Percentiles rank a stretch among this genome's conserved stretches.
phyloP scores from a whole-genome alignment of 106 monocot genomes.

The Apostasia ramifera region DNA sequence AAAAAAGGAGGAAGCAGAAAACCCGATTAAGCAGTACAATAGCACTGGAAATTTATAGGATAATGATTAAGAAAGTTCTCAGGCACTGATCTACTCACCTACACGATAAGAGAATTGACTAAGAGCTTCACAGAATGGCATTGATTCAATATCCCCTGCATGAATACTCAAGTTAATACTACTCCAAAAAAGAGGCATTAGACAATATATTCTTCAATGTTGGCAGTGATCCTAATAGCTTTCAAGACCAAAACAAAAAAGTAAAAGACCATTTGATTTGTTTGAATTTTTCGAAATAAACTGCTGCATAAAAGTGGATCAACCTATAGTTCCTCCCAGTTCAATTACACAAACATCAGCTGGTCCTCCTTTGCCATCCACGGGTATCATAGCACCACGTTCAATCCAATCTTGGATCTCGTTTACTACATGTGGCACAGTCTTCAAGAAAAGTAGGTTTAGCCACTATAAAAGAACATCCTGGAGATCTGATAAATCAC shows the following conservation, averaged over 20 bases:
- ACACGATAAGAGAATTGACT: conserved; percentile 45
- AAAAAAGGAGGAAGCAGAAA: not conserved
- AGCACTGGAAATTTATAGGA: not conserved
- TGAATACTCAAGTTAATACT: not conserved
- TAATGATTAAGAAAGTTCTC: not conserved
- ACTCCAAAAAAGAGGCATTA: not conserved
- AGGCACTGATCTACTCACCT: conserved; percentile 15
- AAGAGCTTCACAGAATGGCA: conserved; percentile 86
- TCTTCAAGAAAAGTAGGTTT: conserved; percentile 17
- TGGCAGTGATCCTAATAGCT: not conserved
- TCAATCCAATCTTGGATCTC: conserved; percentile 75
- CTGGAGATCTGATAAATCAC: not conserved
- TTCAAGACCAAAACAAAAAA: not conserved
- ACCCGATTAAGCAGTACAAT: not conserved
- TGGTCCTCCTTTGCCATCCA: conserved; percentile 58
- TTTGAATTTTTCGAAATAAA: not conserved
- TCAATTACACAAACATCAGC: conserved; percentile 69
- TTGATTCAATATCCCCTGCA: conserved; percentile 88
- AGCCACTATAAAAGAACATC: not conserved
- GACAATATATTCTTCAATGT: not conserved
- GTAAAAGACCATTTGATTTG: not conserved
- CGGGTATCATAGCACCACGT: conserved; percentile 44
- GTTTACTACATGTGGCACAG: conserved; percentile 65
- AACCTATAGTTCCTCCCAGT: conserved; percentile 65
- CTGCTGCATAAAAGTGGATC: not conserved